Base-by-base conservation (phyloP, 2,329 filamentous ascomycete species). In the Neofusicoccum sp. region DNA sequence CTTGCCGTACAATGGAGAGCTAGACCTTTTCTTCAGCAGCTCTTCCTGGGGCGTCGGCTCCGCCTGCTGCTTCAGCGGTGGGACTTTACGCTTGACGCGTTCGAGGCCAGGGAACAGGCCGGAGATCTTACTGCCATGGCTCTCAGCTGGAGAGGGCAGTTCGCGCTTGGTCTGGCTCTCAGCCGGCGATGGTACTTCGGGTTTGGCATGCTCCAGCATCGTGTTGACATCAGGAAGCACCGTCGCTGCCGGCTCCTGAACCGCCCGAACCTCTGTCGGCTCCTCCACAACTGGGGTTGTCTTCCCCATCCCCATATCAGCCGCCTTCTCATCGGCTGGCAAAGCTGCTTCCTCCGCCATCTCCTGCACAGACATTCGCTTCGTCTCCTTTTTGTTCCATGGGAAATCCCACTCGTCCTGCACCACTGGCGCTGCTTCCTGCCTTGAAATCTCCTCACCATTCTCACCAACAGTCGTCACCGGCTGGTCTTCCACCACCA, bases 51-150 rank as follows among this genome's bases (percentile, higher is more conserved):
- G 16, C 11, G 14, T 41, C 3, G 34, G 8, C 58, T 73, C 67
- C n/a, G 67, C 66, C 28, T 71, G 31, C 11, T 67, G 31, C 11
- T 67, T 69, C 1, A 71, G 68, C 45, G 73, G 70, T 41, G 73
- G 72, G 20, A 67, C 66, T 61, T 71, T 68, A 48, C 74, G 71
- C 60, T 76, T 76, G 38, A 63, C 59, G 3, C 63, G 62, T 53
- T 70, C 65, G 11, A 67, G 47, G 12, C 58, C 63, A 16, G 66
- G 56, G 43, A 62, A 61, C 6, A 64, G 40, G 9, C 9, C 38
- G 12, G 61, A 36, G 26, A 59, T 20, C 45, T 66, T 66, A 45
- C 56, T 54, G 26, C 36, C 11, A n/a, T 58, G 53, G 31, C 53
- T 45, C 5, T 44, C 53, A 9, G 28, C 40, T 12, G 49, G 36